phyloP scores from a whole-genome alignment of 805 yeast species.

The Myxozyma lipomycoides region DNA sequence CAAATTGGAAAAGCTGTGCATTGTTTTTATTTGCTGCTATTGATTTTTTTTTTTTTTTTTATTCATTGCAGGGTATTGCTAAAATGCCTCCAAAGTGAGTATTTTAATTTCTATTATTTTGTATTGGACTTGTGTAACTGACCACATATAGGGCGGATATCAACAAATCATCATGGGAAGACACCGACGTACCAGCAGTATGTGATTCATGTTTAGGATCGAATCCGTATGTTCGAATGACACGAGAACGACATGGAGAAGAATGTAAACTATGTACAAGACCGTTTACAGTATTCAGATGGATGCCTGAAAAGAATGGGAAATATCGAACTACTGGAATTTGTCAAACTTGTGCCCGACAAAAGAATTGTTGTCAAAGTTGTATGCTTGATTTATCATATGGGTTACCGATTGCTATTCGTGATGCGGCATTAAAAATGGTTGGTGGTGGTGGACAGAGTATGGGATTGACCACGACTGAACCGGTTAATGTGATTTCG shows the following conservation, averaged over 20 bases:
- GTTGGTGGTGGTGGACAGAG: conserved; percentile 45
- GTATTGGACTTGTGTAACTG: neutral
- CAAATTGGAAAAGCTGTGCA: too few species aligned
- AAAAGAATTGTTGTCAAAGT: conserved; percentile 79
- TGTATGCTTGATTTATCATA: conserved; percentile 80
- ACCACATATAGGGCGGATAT: conserved; percentile 33
- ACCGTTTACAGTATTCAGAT: conserved; percentile 75
- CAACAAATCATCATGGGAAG: conserved; percentile 37
- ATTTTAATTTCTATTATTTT: neutral
- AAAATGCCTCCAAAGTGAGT: conserved; percentile 17
- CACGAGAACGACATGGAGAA: conserved; percentile 65
- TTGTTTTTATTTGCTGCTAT: too few species aligned
- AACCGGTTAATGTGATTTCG: conserved; percentile 52
- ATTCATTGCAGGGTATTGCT: too few species aligned
- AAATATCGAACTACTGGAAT: conserved; percentile 57
- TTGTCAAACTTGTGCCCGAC: conserved; percentile 75
- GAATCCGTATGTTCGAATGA: conserved; percentile 63
- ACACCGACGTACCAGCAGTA: conserved; percentile 53
- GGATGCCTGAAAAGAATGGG: conserved; percentile 52
- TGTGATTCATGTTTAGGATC: conserved; percentile 45
- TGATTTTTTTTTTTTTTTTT: too few species aligned
- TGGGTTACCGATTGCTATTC: conserved; percentile 70
- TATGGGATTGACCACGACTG: conserved; percentile 35
- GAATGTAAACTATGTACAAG: conserved; percentile 82
- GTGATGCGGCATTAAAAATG: conserved; percentile 77